These are phyloP conservation scores for Leptoxyphium fumago DNA, from an alignment of 2,329 filamentous ascomycete species.

Conservation along the genomic window DNA sequence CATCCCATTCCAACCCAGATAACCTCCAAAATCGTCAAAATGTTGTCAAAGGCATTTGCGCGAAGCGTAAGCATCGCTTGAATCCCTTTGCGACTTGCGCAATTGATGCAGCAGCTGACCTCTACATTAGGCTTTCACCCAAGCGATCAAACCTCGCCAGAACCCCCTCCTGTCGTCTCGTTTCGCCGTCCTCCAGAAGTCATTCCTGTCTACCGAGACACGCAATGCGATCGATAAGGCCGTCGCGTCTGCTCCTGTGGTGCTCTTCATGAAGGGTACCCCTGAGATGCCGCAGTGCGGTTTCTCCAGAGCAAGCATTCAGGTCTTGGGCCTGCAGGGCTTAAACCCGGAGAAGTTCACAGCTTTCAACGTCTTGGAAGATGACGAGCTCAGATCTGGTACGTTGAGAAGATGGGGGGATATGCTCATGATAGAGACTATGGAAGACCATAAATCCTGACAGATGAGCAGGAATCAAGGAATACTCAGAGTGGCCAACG, in stretches of 20 bases:
- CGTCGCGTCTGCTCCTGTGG: constrained; percentile 73
- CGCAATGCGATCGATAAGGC: constrained; percentile 79
- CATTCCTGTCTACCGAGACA: constrained; percentile 68
- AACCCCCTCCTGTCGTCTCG: constrained; percentile 26
- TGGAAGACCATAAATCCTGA: constrained; percentile 1
- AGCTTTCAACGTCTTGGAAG: constrained; percentile 95
- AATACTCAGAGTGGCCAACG: constrained; percentile 98
- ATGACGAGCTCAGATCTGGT: constrained; percentile 73
- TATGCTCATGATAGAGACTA: not conserved
- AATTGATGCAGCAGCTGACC: not conserved
- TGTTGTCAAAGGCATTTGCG: constrained; percentile 14
- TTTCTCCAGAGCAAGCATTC: constrained; percentile 87
- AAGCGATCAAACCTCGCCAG: constrained; percentile 28
- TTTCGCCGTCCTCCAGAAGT: constrained; percentile 36
- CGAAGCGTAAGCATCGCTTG: not conserved
- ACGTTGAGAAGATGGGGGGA: constrained; percentile 14
- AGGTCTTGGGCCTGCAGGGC: constrained; percentile 87
- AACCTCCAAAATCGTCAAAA: constrained; percentile 4
- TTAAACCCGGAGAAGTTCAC: constrained; percentile 92
- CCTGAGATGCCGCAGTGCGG: constrained; percentile 93
- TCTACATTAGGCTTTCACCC: constrained; percentile 28
- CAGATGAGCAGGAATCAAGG: constrained; percentile 64
- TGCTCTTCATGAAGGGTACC: constrained; percentile 98
- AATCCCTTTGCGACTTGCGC: not conserved
- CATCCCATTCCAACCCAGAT: no score